Percentiles rank a stretch among this genome's conserved stretches.
These are phyloP conservation scores for Ulota crispa DNA, from an alignment of 225 moss, liverwort and hornwort species.

Conservation along the genomic window DNA sequence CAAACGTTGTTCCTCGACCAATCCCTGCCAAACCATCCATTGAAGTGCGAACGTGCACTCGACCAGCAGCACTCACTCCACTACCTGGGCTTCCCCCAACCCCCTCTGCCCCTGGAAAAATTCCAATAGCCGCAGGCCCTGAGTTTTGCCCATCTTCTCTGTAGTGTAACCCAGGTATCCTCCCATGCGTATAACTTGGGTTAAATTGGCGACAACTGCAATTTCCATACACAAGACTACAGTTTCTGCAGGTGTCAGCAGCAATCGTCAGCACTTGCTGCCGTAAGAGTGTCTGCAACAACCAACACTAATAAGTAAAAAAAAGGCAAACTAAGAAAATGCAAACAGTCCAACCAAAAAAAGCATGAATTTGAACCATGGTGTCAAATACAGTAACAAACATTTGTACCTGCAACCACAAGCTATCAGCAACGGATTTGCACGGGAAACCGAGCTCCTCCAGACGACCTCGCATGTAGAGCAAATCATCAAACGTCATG, in stretches of 20 bases:
- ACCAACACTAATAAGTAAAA: neutral
- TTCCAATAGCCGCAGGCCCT: constrained; percentile 36
- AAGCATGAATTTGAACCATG: neutral
- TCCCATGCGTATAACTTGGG: constrained; percentile 48
- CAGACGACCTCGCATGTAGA: constrained; percentile 53
- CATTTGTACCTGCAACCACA: constrained; percentile 51
- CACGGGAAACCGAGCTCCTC: constrained; percentile 56
- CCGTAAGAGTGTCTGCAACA: constrained; percentile 48
- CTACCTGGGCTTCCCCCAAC: constrained; percentile 25
- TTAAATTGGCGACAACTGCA: constrained; percentile 53
- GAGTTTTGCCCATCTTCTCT: constrained; percentile 47
- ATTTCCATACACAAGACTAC: constrained; percentile 47
- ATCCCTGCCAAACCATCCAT: constrained; percentile 60
- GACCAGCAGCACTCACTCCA: constrained; percentile 30
- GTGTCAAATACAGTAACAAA: neutral
- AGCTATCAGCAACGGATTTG: constrained; percentile 49
- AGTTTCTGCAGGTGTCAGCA: constrained; percentile 57
- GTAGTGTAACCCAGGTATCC: constrained; percentile 41
- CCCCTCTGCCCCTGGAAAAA: constrained; percentile 37
- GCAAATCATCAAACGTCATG: constrained; percentile 54
- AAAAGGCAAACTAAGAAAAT: neutral
- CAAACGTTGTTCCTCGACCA: constrained; percentile 52
- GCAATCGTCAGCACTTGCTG: constrained; percentile 55
- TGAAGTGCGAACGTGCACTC: constrained; percentile 44
- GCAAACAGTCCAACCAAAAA: neutral